Conservation (phyloP, 1,284 basidiomycete genomes). For the Cutaneotrichosporon sp. region DNA sequence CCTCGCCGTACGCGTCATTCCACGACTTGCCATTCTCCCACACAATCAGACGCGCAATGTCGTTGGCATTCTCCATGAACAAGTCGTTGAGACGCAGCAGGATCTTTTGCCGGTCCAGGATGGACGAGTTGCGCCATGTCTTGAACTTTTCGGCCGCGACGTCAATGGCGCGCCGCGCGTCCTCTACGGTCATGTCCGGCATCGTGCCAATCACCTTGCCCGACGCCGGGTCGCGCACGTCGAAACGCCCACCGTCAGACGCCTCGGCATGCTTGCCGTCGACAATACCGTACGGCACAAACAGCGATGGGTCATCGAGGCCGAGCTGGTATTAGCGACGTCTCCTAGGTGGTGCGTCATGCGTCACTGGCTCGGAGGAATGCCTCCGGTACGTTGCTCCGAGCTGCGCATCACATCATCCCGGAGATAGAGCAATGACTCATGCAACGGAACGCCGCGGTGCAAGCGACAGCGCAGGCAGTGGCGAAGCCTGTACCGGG, state of each 20-base stretch:
- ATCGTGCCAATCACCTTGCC: constrained; percentile 70
- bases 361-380: no score
- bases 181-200: constrained; percentile 77
- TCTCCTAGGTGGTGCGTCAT: no score
- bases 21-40: constrained; percentile 86
- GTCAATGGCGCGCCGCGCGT: constrained; percentile 72
- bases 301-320: constrained; percentile 66
- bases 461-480: no score
- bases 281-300: constrained; percentile 71
- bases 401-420: no score
- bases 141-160: constrained; percentile 71
- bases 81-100: constrained; percentile 32
- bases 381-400: no score
- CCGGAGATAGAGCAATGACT: no score
- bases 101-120: constrained; percentile 29
- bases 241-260: constrained; percentile 63
- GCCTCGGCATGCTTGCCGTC: constrained; percentile 77
- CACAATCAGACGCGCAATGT: constrained; percentile 44
- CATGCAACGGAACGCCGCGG: no score
- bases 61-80: constrained; percentile 33
- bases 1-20: constrained; percentile 74
- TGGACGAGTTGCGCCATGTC: constrained; percentile 71
- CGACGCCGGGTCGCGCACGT: constrained; percentile 80
- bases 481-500: no score
- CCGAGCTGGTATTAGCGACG: constrained; percentile 30